Evolutionary conservation across 495 filamentous ascomycete genomes (phyloP).

Genomic region (Wilcoxina mikolae): DNA sequence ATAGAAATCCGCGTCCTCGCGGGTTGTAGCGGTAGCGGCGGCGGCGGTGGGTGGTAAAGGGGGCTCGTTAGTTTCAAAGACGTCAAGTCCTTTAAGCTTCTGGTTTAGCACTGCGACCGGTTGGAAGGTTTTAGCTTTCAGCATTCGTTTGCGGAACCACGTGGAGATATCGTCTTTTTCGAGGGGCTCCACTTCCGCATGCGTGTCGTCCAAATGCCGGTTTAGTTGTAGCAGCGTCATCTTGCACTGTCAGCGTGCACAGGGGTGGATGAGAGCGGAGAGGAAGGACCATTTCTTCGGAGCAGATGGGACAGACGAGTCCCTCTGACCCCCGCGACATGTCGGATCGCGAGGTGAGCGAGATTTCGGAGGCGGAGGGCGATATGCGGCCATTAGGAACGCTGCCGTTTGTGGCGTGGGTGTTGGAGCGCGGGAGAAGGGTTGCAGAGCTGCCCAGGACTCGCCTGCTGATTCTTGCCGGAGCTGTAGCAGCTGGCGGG

Average conservation of each 20-base stretch:
- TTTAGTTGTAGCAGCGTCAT: slow-evolving; percentile 86
- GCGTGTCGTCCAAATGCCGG: slow-evolving; percentile 83
- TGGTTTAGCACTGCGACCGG: slow-evolving; percentile 83
- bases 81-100: slow-evolving; percentile 91
- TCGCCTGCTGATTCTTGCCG: neutral
- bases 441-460: slow-evolving; percentile 4
- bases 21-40: slow-evolving; percentile 19
- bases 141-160: slow-evolving; percentile 94
- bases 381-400: slow-evolving; percentile 35
- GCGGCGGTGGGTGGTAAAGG: slow-evolving; percentile 18
- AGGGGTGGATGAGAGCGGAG: slow-evolving; percentile 8
- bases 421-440: neutral
- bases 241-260: slow-evolving; percentile 30
- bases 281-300: slow-evolving; percentile 71
- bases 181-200: slow-evolving; percentile 82
- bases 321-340: neutral
- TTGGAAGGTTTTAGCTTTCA: slow-evolving; percentile 90
- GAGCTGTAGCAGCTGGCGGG: neutral
- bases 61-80: slow-evolving; percentile 85
- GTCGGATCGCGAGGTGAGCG: slow-evolving; percentile 17
- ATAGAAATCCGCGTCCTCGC: slow-evolving; percentile 83
- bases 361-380: slow-evolving; percentile 45
- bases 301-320: slow-evolving; percentile 88
- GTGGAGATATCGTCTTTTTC: slow-evolving; percentile 95
- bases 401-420: neutral